These are phyloP conservation scores for Cordyceps cateniannulata DNA, from an alignment of 2,329 filamentous ascomycete species.

Conservation along the genomic window DNA sequence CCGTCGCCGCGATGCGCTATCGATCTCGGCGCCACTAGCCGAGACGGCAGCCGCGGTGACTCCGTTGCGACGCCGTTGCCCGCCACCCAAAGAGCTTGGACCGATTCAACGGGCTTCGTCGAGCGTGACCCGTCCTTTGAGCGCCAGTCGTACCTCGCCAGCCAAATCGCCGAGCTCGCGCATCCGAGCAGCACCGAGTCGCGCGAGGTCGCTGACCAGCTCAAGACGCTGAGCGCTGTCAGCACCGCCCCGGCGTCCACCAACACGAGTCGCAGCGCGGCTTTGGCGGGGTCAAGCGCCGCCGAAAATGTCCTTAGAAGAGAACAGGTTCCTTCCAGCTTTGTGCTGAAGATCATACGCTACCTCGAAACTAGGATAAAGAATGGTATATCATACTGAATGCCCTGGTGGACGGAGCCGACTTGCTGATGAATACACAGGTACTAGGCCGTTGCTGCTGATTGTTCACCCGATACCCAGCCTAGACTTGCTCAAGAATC, in stretches of 20 bases:
- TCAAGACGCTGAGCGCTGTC: slow-evolving; percentile 1
- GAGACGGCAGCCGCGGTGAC: not conserved
- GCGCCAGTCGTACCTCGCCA: slow-evolving; percentile 14
- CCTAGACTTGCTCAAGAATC: slow-evolving; percentile 13
- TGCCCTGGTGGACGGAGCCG: not conserved
- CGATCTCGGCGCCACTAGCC: not conserved
- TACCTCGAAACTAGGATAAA: not conserved
- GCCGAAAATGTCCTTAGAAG: not conserved
- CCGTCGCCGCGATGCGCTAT: slow-evolving; percentile 1
- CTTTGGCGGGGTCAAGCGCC: not conserved
- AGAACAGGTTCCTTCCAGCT: slow-evolving; percentile 7
- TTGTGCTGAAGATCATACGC: slow-evolving; percentile 11
- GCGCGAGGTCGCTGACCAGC: slow-evolving; percentile 10
- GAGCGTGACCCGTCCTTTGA: slow-evolving; percentile 16
- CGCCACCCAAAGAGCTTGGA: slow-evolving; percentile 8
- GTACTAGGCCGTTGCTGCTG: slow-evolving; percentile 7
- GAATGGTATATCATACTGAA: not conserved
- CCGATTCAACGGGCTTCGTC: slow-evolving; percentile 9
- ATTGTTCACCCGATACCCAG: slow-evolving; percentile 16
- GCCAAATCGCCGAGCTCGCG: slow-evolving; percentile 13
- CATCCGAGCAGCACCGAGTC: slow-evolving; percentile 4
- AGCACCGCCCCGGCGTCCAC: not conserved
- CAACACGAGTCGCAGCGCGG: not conserved
- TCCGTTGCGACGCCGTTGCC: not conserved
- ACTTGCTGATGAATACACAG: not conserved